Base-by-base conservation (phyloP, 139 green algal species). In the Picochlorum sp. region DNA sequence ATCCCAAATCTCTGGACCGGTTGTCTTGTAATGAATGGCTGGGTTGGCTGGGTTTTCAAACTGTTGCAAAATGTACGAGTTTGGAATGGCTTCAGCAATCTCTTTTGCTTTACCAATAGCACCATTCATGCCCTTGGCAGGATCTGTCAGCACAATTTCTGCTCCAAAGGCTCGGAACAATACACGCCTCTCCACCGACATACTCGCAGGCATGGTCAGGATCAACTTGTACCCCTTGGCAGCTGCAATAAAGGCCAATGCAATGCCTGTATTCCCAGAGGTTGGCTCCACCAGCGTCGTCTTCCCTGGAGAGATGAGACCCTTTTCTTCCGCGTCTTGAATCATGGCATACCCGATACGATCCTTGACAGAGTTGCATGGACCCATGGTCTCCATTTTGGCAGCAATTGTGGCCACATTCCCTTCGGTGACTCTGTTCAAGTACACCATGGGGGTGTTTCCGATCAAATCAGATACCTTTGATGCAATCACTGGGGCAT, bases 151-250 rank as follows among this genome's bases (percentile, higher is more conserved):
- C 51, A 96, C 84, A 58, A 96, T 75, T 75, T 94, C 84, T 9
- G 89, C 89, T 34, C 89, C 89, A 68, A 96, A 95, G 1, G 88
- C 88, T 18, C 83, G 75, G 57, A 96, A 73, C 71, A 98, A 78
- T 47, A 98, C 90, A 44, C 92, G 82, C 6, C 92, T 82, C 77
- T 98, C 92, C n/a, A 97, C 74, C 11, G 85, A 95, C 92, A 98
- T 98, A 69, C 83, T 92, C 1, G 92, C 90, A 1, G 92, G 92
- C 92, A 98, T 98, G 59, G 92, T 98, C 10, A 98, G 80, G 37
- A 96, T 76, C 51, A 95, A 79, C 62, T 83, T 79, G 82, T 97
- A 98, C 47, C 92, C 92, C 52, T 82, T 86, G 28, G 89, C 88
- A 15, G 92, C 92, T 18, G 92, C 90, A 23, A 97, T 91, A 68